Conservation (phyloP, 371 early-diverging fungal genomes). For the Fennellomyces sp. region DNA sequence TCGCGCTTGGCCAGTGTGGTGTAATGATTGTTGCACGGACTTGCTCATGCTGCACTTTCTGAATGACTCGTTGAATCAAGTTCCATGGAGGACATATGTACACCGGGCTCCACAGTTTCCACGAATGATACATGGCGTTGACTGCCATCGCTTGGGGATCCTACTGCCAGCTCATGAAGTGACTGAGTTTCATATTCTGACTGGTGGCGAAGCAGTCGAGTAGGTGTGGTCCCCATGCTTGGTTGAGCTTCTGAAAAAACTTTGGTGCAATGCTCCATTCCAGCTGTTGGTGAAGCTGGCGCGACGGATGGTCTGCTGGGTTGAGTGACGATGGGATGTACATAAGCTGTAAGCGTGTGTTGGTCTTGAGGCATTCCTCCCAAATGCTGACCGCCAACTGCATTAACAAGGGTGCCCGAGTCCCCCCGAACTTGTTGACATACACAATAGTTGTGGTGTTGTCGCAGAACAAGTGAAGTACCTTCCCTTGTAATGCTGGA, state of each 20-base stretch:
- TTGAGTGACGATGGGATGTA: constrained; percentile 31
- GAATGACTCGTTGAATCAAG: constrained; percentile 2
- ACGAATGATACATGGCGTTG: constrained; percentile 4
- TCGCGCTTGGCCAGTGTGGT: constrained; percentile 22
- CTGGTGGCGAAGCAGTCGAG: constrained; percentile 21
- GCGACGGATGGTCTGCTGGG: constrained; percentile 27
- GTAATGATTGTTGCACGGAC: constrained; percentile 16
- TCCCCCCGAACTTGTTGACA: constrained; percentile 31
- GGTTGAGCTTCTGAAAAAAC: constrained; percentile 18
- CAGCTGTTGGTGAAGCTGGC: constrained; percentile 19
- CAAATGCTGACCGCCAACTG: constrained; percentile 16
- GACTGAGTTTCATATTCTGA: background rate
- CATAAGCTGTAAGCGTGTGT: constrained; percentile 19
- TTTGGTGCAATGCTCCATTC: constrained; percentile 23
- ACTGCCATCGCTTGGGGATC: constrained; percentile 13
- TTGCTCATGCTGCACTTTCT: background rate
- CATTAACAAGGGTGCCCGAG: constrained; percentile 19
- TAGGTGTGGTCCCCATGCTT: constrained; percentile 26
- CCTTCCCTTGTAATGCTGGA: constrained; percentile 9
- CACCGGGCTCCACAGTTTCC: background rate
- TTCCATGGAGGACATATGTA: constrained; percentile 16
- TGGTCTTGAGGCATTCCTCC: constrained; percentile 19
- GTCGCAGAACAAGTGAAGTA: constrained; percentile 21
- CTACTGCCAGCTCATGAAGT: constrained; percentile 16
- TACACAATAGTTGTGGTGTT: constrained; percentile 33